Evolutionary conservation across 2,329 filamentous ascomycete species (phyloP), one percentile per base, ranked within the genome.

Genomic region (Dothistroma septosporum): DNA sequence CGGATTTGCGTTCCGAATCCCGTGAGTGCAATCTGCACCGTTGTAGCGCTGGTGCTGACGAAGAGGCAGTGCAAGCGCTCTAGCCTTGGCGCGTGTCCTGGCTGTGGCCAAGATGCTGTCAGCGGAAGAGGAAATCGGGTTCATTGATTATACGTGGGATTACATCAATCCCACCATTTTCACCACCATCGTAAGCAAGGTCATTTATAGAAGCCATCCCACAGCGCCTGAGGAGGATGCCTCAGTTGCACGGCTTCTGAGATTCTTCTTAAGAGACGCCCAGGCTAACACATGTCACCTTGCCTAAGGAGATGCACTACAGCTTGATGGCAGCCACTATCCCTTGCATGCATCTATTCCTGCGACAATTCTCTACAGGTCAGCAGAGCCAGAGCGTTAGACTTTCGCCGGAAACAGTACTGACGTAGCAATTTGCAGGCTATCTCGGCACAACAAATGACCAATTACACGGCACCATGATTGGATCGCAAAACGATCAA

Each of bases 281-380:
- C 24, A 28, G 24, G 24, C 24, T 28, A 28, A 28, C 24, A 28
- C 6, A 28, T 28, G 24, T 28, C 6, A 28, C 2, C 24, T 28
- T 28, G 3, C 24, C 6, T 28, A 3, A 28, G 24, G 24, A 64
- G 35, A 60, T 62, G 62, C 58, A 64, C 58, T 64, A 61, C 46
- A 57, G 50, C 10, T 48, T 64, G 5, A 62, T 64, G 60, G 60
- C 62, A 8, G 62, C 62, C 14, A 64, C 62, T 8, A 62, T 64
- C n/a, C 62, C 62, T 2, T 64, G 62, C 52, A 62, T 64, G 60
- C 62, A 62, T 55, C 58, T 64, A 21, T 64, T 64, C 50, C 57
- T 64, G 24, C 48, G 52, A 16, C 44, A 60, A 6, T 64, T 64
- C 58, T 58, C 50, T 19, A 64, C 60, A 19, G 62, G 41, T 44